phyloP scores from a whole-genome alignment of 768 basidiomycete genomes.

The Tricholoma sp. region DNA sequence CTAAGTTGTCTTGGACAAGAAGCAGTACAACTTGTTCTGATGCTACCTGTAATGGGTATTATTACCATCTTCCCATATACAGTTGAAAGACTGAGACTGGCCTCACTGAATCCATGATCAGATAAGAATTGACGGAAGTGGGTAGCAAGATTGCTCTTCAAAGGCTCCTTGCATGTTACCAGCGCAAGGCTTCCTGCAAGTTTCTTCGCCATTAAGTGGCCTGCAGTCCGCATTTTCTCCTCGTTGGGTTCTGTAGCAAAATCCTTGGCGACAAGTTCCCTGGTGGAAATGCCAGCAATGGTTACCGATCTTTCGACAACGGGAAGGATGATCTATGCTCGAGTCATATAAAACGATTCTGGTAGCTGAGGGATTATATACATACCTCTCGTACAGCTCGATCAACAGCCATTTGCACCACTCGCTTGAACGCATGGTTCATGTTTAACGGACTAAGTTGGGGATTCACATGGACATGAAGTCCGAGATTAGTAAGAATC shows the following conservation, averaged over 20 bases:
- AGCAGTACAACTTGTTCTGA: slow-evolving; percentile 75
- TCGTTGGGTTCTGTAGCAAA: slow-evolving; percentile 92
- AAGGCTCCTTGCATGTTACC: slow-evolving; percentile 96
- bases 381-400: slow-evolving; percentile 89
- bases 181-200: slow-evolving; percentile 93
- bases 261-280: slow-evolving; percentile 93
- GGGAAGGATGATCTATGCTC: slow-evolving; percentile 79
- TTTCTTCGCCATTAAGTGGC: slow-evolving; percentile 95
- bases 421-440: slow-evolving; percentile 84
- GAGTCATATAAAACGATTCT: slow-evolving; percentile 3
- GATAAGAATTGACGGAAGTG: slow-evolving; percentile 80
- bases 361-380: background rate
- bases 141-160: slow-evolving; percentile 86
- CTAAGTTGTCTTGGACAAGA: slow-evolving; percentile 88
- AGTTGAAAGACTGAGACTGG: slow-evolving; percentile 19
- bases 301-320: slow-evolving; percentile 98
- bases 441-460: slow-evolving; percentile 70
- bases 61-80: background rate
- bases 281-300: slow-evolving; percentile 95
- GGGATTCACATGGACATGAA: slow-evolving; percentile 70
- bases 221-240: slow-evolving; percentile 84
- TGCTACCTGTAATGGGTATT: slow-evolving; percentile 35
- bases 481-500: slow-evolving; percentile 66
- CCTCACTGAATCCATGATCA: slow-evolving; percentile 90
- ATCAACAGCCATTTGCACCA: slow-evolving; percentile 87